Conservation (phyloP, 441 rosid species). For the Kokia cookei region DNA sequence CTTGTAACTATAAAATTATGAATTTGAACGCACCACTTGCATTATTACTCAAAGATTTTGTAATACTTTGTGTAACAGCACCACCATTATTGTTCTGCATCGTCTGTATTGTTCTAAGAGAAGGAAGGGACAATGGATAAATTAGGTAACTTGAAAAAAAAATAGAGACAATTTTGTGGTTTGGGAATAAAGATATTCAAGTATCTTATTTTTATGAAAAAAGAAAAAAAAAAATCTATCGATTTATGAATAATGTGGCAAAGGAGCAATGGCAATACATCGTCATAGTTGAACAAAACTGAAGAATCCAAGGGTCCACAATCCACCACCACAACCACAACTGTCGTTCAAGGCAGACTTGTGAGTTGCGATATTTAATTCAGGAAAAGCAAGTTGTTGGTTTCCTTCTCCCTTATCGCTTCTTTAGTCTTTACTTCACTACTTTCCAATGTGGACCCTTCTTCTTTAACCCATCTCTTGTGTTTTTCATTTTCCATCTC, state of each 20-base stretch:
- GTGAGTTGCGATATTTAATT: constrained; percentile 8
- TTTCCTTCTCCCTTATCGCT: not conserved
- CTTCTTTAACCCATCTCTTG: not conserved
- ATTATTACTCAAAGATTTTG: too few relatives aligned
- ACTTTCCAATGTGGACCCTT: constrained; percentile 10
- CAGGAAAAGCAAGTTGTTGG: not conserved
- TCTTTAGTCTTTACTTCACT: constrained; percentile 6
- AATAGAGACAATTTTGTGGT: too few relatives aligned
- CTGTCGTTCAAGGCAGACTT: not conserved
- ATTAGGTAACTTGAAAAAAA: too few relatives aligned
- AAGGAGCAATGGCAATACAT: not conserved
- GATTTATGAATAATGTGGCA: not conserved
- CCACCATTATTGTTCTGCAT: too few relatives aligned
- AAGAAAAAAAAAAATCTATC: too few relatives aligned
- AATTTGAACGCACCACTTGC: too few relatives aligned
- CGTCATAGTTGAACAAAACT: not conserved
- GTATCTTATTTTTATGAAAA: too few relatives aligned
- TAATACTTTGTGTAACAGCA: too few relatives aligned
- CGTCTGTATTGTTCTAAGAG: too few relatives aligned
- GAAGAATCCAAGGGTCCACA: constrained; percentile 6
- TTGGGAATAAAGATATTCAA: too few relatives aligned
- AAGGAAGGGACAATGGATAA: too few relatives aligned
- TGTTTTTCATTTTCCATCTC: constrained; percentile 4
- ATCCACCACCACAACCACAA: not conserved
- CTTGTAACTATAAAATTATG: too few relatives aligned